Conservation (phyloP, 73 alveolate genomes). For the Tetrahymena malaccensis region DNA sequence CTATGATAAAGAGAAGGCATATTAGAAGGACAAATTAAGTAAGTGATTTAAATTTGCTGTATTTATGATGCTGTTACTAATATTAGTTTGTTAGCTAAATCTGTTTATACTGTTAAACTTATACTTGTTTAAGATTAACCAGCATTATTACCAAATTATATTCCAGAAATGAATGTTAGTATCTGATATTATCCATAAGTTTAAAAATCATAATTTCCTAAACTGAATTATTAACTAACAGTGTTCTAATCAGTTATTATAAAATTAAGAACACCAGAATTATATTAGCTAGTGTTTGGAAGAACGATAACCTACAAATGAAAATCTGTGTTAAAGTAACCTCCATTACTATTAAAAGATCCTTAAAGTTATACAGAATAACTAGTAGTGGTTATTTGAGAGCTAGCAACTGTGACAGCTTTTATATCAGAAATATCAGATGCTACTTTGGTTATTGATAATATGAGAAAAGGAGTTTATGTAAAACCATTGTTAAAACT, state of each 20-base stretch:
- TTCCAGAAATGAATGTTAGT: background rate
- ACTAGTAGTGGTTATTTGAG: background rate
- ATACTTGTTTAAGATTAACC: background rate
- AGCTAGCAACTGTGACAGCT: background rate
- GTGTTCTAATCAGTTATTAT: background rate
- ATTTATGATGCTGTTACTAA: background rate
- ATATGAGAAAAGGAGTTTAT: background rate
- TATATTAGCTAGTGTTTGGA: background rate
- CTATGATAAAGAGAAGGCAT: background rate
- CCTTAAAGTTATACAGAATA: background rate
- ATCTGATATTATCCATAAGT: background rate
- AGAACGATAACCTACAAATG: background rate
- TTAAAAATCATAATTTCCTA: background rate
- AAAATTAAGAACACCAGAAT: background rate
- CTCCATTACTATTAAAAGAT: background rate
- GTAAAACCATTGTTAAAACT: background rate
- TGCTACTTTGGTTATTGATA: background rate
- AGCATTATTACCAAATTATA: background rate
- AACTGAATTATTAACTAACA: background rate
- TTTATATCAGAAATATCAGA: background rate
- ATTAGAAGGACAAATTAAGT: background rate
- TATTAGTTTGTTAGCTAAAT: background rate
- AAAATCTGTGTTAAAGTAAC: background rate
- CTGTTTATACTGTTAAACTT: background rate
- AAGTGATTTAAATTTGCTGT: background rate